Base-by-base conservation (phyloP, 2,329 filamentous ascomycete species). In the Cercospora janseana region DNA sequence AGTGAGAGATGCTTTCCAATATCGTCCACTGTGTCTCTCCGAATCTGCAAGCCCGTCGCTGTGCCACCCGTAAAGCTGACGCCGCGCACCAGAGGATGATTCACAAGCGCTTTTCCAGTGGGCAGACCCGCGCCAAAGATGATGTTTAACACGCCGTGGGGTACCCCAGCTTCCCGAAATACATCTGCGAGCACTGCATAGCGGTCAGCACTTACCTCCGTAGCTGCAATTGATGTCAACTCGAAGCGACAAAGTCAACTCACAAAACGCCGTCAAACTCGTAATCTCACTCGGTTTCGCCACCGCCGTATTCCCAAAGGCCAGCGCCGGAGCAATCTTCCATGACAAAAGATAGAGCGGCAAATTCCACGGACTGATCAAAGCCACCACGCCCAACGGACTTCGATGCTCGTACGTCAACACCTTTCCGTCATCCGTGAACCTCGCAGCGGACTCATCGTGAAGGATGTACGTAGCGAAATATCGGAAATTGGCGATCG, bases 71-170 rank as follows among this genome's bases (percentile, higher is more conserved):
- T 77, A 52, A 76, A 77, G 49, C 72, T 72, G 51, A 72, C 60
- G 51, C 75, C 76, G 9, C 63, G 61, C 4, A 76, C 63, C 92
- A 56, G 26, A 92, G 31, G 69, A 66, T 15, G 63, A 65, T 38
- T 66, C 69, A 70, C 52, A 2, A 55, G 34, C 15, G 46, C 37
- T 10, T 32, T 35, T 13, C 53, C 53, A 31, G 46, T 62, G 50
- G n/a, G 63, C 18, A 80, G 79, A 7, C 69, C 68, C 41, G 62
- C 59, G 2, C 69, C 69, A n/a, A 60, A 61, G 12, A 72, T 38
- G 28, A 71, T 55, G 38, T 71, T 75, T 23, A 76, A 44, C 1
- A 74, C 71, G 3, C 73, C 72, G 2, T 66, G 64, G 4, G 73
- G 72, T 47, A 75, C 71, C 4, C 70, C 70, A 13, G 68, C 71